Conservation (phyloP, 2,329 filamentous ascomycete genomes). For the Davidsoniella australis region DNA sequence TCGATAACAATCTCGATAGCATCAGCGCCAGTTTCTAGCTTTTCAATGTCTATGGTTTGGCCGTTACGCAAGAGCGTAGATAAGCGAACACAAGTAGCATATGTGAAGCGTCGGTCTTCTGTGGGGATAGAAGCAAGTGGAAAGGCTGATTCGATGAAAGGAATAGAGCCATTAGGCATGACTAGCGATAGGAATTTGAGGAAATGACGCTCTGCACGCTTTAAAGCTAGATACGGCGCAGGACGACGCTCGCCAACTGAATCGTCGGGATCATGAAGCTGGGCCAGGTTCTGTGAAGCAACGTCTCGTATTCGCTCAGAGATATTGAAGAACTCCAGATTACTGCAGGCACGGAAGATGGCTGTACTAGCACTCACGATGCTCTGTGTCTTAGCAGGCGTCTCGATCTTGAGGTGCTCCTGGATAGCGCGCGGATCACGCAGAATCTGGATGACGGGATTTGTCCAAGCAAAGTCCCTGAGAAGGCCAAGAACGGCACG, state of each 20-base stretch:
- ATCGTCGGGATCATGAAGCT: conserved; percentile 11
- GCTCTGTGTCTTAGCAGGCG: conserved; percentile 37
- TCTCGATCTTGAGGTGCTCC: conserved; percentile 39
- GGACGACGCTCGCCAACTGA: conserved; percentile 23
- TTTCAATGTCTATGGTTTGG: conserved; percentile 37
- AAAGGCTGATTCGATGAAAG: conserved; percentile 45
- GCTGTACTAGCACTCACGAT: conserved; percentile 39
- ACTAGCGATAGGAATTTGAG: conserved; percentile 49
- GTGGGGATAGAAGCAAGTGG: conserved; percentile 44
- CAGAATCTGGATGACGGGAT: conserved; percentile 55
- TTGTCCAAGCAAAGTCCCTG: conserved; percentile 41
- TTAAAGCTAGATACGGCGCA: conserved; percentile 48
- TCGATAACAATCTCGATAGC: conserved; percentile 44
- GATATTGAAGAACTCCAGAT: conserved; percentile 62
- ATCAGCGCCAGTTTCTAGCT: conserved; percentile 48
- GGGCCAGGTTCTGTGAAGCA: conserved; percentile 6
- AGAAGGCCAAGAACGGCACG: conserved; percentile 42
- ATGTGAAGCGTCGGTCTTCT: conserved; percentile 46
- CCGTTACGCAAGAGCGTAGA: conserved; percentile 33
- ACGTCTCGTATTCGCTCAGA: conserved; percentile 33
- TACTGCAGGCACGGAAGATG: conserved; percentile 49
- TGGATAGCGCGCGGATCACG: conserved; percentile 49
- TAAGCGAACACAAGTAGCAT: conserved; percentile 45
- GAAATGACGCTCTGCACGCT: conserved; percentile 51
- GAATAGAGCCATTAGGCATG: conserved; percentile 35